These are phyloP conservation scores for Cutaneotrichosporon spelunceum DNA, from an alignment of 1,284 basidiomycete genomes.

Conservation along the genomic window DNA sequence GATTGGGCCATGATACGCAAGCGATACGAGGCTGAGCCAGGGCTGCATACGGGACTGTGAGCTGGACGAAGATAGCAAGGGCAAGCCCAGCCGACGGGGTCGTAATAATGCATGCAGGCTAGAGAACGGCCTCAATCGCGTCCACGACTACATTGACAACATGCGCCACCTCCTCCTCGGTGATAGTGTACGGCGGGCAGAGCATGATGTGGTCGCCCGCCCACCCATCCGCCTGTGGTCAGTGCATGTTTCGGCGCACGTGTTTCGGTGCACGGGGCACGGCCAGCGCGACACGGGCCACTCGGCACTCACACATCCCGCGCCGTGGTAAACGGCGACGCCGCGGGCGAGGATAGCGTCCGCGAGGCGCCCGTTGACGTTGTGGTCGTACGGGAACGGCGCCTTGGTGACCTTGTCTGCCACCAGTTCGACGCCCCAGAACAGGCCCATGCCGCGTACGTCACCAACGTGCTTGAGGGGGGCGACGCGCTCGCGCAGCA, in stretches of 20 bases:
- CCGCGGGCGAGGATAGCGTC: conserved; percentile 31
- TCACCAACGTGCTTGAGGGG: conserved; percentile 30
- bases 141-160: conserved; percentile 23
- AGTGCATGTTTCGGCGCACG: no score
- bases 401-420: conserved; percentile 27
- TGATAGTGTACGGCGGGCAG: conserved; percentile 40
- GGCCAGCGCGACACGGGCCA: no score
- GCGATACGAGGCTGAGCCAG: no score
- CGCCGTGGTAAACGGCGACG: conserved; percentile 32
- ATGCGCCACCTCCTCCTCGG: conserved; percentile 29
- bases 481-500: conserved; percentile 62
- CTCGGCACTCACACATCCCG: conserved; percentile 22
- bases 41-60: no score
- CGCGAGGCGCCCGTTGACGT: conserved; percentile 27
- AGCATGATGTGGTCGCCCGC: conserved; percentile 42
- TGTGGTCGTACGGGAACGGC: conserved; percentile 28
- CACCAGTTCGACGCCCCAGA: conserved; percentile 75
- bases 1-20: no score
- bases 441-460: conserved; percentile 62
- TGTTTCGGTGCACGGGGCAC: no score
- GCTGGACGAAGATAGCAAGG: no score
- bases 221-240: conserved; percentile 32
- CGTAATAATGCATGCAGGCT: no score
- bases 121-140: conserved; percentile 23
- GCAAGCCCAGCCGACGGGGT: no score